Percentiles rank a stretch among this genome's conserved stretches.
Evolutionary conservation across 2,329 filamentous ascomycete genomes (phyloP).

Genomic region (Exophiala xenobiotica): DNA sequence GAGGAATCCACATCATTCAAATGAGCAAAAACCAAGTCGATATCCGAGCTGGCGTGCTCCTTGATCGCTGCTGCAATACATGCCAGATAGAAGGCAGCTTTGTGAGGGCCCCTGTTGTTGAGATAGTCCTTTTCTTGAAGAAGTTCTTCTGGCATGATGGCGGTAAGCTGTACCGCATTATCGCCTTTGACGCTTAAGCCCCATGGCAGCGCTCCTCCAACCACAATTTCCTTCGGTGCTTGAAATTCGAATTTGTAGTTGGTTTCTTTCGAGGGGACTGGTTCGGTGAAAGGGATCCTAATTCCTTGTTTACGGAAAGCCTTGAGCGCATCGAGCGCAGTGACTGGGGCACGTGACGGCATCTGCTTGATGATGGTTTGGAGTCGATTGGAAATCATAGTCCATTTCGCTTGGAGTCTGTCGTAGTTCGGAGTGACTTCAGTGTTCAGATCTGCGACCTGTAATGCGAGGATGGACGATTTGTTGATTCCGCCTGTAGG

Average conservation of each 20-base stretch:
- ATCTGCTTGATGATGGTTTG: slow-evolving; percentile 58
- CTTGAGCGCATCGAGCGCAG: slow-evolving; percentile 65
- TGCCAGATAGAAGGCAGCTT: slow-evolving; percentile 86
- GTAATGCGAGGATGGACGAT: slow-evolving; percentile 40
- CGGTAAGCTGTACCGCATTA: slow-evolving; percentile 73
- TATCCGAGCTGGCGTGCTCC: slow-evolving; percentile 52
- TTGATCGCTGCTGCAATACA: slow-evolving; percentile 72
- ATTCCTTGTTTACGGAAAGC: slow-evolving; percentile 67
- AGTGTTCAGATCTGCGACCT: slow-evolving; percentile 62
- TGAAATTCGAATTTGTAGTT: slow-evolving; percentile 80
- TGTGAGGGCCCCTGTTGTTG: slow-evolving; percentile 91
- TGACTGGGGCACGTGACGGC: slow-evolving; percentile 49
- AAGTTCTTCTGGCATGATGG: slow-evolving; percentile 75
- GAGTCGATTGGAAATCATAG: slow-evolving; percentile 53
- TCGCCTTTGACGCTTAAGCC: slow-evolving; percentile 67
- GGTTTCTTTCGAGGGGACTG: slow-evolving; percentile 69
- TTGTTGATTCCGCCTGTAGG: slow-evolving; percentile 22
- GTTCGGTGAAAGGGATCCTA: slow-evolving; percentile 80
- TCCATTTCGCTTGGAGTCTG: slow-evolving; percentile 42
- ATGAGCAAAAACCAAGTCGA: slow-evolving; percentile 63
- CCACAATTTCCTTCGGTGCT: slow-evolving; percentile 75
- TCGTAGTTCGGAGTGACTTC: slow-evolving; percentile 60
- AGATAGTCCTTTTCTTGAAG: slow-evolving; percentile 95
- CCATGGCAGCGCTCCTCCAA: slow-evolving; percentile 82
- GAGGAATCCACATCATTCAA: slow-evolving; percentile 74